Evolutionary conservation across 73 alveolate species (phyloP), one percentile per base, ranked within the genome.

Genomic region (Stentor roeselii): DNA sequence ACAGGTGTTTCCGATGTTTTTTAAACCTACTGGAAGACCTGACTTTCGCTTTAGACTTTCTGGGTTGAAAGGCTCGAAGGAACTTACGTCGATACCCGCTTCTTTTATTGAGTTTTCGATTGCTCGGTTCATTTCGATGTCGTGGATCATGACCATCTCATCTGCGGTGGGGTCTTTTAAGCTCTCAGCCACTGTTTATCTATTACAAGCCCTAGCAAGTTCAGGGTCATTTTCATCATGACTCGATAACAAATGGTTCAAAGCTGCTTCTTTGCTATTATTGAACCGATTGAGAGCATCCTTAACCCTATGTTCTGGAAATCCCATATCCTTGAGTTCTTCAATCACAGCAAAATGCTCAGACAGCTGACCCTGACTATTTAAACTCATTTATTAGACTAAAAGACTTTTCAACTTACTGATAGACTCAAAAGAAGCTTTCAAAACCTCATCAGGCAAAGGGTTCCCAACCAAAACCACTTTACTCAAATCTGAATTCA

Each of bases 1-100:
- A 82, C 97, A 94, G 0, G 98, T 93, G 59, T 91, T 93, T 14
- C 98, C 98, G 21, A 91, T 85, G 77, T 94, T 94, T 78, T 93
- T 93, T 27, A 93, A 76, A 36, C 98, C 98, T 27, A 92, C 93
- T 60, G 95, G 94, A 0, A 82, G 82, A 3, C 85, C 87, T 50
- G 85, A 91, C 36, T 59, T 50, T 76, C 96, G 86, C 38, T 78
- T 80, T 60, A 95, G 61, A 75, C 88, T 40, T 42, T 90, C 95
- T 2, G 95, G 93, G 36, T 85, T 60, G 34, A 93, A 61, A 31
- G 92, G 93, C 59, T 93, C 98, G 34, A 27, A 67, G 6, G 6
- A 21, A 50, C 6, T 50, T 50, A 21, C 30, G 67, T 50, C 67
- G 6, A 50, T 11, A 21, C 67, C 67, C 6, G 21, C 6, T 6